phyloP scores from a whole-genome alignment of 176 grass and related monocot species.

The Oryza brachyantha region DNA sequence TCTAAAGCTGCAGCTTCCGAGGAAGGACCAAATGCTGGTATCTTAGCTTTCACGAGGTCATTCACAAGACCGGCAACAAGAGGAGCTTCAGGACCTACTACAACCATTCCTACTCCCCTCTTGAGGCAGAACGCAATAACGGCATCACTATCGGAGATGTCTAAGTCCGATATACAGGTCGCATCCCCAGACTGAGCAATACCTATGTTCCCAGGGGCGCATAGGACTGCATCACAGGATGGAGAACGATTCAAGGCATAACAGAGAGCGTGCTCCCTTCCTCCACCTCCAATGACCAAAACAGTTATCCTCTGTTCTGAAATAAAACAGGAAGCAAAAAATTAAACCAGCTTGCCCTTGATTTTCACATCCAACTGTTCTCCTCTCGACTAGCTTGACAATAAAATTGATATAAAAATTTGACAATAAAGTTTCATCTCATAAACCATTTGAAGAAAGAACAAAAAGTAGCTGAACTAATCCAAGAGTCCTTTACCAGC shows the following conservation, averaged over 20 bases:
- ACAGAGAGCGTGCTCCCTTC: conserved; percentile 86
- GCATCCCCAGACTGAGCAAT: conserved; percentile 67
- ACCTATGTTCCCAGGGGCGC: conserved; percentile 73
- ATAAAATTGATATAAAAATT: background rate
- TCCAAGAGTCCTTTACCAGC: conserved; percentile 11
- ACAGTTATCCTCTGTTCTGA: conserved; percentile 54
- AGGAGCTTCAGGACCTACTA: conserved; percentile 81
- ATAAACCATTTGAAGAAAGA: background rate
- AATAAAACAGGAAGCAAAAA: background rate
- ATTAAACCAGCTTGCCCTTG: background rate
- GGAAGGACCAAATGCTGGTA: conserved; percentile 71
- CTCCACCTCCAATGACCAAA: conserved; percentile 81
- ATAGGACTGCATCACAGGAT: conserved; percentile 68
- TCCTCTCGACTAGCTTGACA: no score
- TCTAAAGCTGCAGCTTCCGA: conserved; percentile 77
- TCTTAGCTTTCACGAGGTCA: conserved; percentile 59
- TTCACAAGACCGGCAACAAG: conserved; percentile 68
- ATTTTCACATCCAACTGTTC: conserved; percentile 10
- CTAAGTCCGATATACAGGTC: conserved; percentile 55
- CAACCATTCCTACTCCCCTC: conserved; percentile 70
- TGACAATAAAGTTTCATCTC: background rate
- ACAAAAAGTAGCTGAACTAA: background rate
- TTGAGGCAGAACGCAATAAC: conserved; percentile 57
- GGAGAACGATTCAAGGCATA: conserved; percentile 66
- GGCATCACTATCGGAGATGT: conserved; percentile 47